Base-by-base conservation (phyloP, 2,329 filamentous ascomycete genomes). In the Beauveria asiatica region DNA sequence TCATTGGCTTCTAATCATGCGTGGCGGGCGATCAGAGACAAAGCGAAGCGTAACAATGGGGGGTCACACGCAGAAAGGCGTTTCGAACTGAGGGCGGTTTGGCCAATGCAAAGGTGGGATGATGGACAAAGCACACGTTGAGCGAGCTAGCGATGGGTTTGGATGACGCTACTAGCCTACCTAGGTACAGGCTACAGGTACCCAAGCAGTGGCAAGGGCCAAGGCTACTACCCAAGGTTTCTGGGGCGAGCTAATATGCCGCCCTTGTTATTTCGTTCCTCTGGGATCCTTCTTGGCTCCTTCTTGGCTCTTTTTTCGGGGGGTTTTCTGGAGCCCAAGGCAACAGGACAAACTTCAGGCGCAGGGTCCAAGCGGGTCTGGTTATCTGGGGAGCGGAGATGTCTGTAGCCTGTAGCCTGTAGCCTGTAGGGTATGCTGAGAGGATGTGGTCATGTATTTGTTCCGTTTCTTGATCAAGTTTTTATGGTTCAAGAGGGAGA, bases 1-100 rank as follows among this genome's bases (percentile, higher is more conserved):
- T 59, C 57, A 59, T 59, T 54, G 41, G 50, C 45, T 21, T 53
- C 50, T 30, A 25, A 25, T 59, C 57, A 59, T 59, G 57, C 57
- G 57, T 41, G 57, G 57, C 57, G 41, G 50, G 49, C 57, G 57
- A 41, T 53, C 49, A 53, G 49, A 37, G 42, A 46, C 49, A 25
- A 21, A 23, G 19, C 19, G 41, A 39, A 10, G 39, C n/a, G 49
- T 48, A 50, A 37, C 33, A 37, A 45, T 53, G 46, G 48, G 25
- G 30, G 39, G 42, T 30, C 7, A 25, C 41, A 49, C 37, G 41
- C 56, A 13, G 33, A 51, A 30, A 52, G 41, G 41, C 25, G 56
- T 41, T 49, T 49, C 21, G 33, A 51, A 59, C 33, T 58, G 56
- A 58, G 30, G 54, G 44, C n/a, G 44, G 19, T 30, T 54, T 49